Base-by-base conservation (phyloP, 225 moss, liverwort and hornwort genomes). In the Bryoerythrophyllum caledonicum region DNA sequence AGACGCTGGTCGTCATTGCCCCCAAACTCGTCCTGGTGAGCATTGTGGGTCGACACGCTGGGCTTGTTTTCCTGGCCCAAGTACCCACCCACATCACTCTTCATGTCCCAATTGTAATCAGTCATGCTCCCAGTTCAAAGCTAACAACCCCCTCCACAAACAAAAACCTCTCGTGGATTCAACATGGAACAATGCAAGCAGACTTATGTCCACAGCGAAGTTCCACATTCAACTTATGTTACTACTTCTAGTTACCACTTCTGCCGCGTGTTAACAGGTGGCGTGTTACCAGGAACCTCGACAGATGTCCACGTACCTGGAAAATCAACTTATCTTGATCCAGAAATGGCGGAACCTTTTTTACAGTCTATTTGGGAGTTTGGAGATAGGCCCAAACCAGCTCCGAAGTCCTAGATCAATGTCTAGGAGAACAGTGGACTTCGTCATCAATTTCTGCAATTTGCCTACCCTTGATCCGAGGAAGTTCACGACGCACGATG, bases 191-290 rank as follows among this genome's bases (percentile, higher is more conserved):
- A 19, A 52, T 49, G 46, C 21, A 8, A 30, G 44, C 38, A 38
- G 9, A 1, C 9, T 38, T 10, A 32, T 32, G 32, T 32, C 32
- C 32, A 32, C 32, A 44, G 44, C 14, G 12, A 49, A 6, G 48
- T 49, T 49, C 17, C 48, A 19, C 17, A 19, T 17, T 19, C 19
- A 49, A 19, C 38, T 38, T 38, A 38, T 38, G 2, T 8, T 9
- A 38, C 38, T 8, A 38, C 8, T 38, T 10, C 38, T 38, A 38
- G 38, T 38, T 38, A 26, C n/a, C 1, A 41, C 8, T 28, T 64
- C 74, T 74, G 74, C 65, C 74, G 41, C 65, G 65, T 60, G 74
- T 65, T 38, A 65, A 48, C 74, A 74, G 54, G 65, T 74, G 53
- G 26, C 38, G 9, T 26, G 0, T 0, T 7, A 23, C 1, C 38